Evolutionary conservation across 1,139 yeast genomes (phyloP), one percentile per base, ranked within the genome.

Genomic region (Debaryomyces psychrophilus): DNA sequence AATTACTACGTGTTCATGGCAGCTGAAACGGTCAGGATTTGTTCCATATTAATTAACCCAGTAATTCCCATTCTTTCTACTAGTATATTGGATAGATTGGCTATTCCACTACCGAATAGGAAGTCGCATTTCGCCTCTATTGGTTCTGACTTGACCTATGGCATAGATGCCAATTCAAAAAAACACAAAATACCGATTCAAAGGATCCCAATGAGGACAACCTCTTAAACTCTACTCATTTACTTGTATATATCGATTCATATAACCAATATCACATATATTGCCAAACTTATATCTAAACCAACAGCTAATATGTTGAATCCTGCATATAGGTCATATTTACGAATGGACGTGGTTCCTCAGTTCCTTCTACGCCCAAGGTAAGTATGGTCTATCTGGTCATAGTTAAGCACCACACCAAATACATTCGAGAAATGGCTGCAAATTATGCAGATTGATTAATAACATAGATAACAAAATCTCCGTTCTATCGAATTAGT

Each of bases 1-100:
- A 82, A 80, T 58, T 68, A 74, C 41, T 76, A 82, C 11, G 81
- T 90, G 1, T 82, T 77, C 50, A 61, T 80, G 20, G 87, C 89
- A 1, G 79, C 88, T 9, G 98, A 93, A 56, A 76, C 83, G 0
- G 75, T 84, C 12, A 76, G 99, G 49, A 77, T 89, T 0, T 61
- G 81, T 12, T 76, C 93, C 0, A 81, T 93, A 9, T 61, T 88
- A 33, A 72, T 87, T 23, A 81, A 77, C 48, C 90, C 97, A 1
- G 72, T 92, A 23, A 81, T 88, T 41, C 98, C 98, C 0, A 67
- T 69, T 2, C 69, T 89, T 41, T 66, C 96, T 0, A 52, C 57
- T 0, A 65, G 68, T 25, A 68, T 90, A n/a, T 69, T 93, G 35
- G 85, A 86, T 56, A 71, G 90, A 46, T 64, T 93, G 37, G 79